Evolutionary conservation across 441 rosid species (phyloP).

Genomic region (California macrophylla): DNA sequence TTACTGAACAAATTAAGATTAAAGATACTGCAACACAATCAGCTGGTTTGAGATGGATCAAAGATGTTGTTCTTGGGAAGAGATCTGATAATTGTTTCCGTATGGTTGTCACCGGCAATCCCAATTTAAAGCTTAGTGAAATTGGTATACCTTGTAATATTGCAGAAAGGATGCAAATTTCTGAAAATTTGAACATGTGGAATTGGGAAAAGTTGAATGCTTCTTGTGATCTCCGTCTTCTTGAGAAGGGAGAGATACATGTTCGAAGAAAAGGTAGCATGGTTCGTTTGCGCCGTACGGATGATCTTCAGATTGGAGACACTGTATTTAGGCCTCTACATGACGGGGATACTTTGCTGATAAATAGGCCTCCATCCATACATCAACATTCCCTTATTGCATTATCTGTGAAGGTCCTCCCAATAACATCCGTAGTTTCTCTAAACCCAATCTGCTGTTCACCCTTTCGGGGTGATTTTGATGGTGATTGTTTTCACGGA

Average conservation of each 20-base stretch:
- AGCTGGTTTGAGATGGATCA: slow-evolving; percentile 82
- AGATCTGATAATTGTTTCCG: slow-evolving; percentile 77
- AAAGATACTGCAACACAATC: slow-evolving; percentile 38
- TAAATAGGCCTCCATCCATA: slow-evolving; percentile 92
- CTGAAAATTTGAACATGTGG: slow-evolving; percentile 65
- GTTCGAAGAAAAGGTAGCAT: slow-evolving; percentile 55
- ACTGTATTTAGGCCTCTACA: slow-evolving; percentile 53
- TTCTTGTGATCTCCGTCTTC: slow-evolving; percentile 38
- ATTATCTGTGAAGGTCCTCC: slow-evolving; percentile 64
- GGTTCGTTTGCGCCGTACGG: slow-evolving; percentile 33
- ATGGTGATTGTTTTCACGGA: slow-evolving; percentile 95
- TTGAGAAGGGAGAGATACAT: slow-evolving; percentile 54
- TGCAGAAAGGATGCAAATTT: slow-evolving; percentile 68
- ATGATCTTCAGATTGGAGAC: slow-evolving; percentile 59
- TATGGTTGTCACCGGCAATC: slow-evolving; percentile 87
- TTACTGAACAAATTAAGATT: slow-evolving; percentile 30
- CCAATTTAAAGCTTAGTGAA: slow-evolving; percentile 59
- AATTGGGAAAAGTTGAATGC: slow-evolving; percentile 52
- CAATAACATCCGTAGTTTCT: slow-evolving; percentile 59
- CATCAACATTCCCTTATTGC: slow-evolving; percentile 89
- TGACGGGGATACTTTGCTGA: slow-evolving; percentile 69
- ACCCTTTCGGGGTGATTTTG: slow-evolving; percentile 93
- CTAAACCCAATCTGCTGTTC: slow-evolving; percentile 81
- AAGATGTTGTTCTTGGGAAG: slow-evolving; percentile 86
- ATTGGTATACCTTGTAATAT: slow-evolving; percentile 74